Base-by-base conservation (phyloP, 148 eudicot species). In the Limonium bicolor region DNA sequence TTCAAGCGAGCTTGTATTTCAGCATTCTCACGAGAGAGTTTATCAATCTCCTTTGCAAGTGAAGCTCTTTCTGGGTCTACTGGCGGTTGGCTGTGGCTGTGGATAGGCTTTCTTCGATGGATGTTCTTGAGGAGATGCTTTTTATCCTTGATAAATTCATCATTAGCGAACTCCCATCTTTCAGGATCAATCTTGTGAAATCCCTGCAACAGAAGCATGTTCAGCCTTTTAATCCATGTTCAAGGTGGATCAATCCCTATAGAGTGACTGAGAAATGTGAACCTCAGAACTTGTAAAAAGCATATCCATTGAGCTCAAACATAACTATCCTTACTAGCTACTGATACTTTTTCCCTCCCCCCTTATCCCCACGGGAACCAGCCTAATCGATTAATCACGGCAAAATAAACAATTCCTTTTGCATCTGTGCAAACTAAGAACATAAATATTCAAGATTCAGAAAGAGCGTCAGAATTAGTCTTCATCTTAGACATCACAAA, bases 111-210 rank as follows among this genome's bases (percentile, higher is more conserved):
- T 54, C 92, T 58, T 26, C 96, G 86, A 32, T 88, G 75, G 20
- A 88, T 83, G 63, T 88, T 88, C 68, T 74, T 88, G 13, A 88
- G 61, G 18, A 83, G 86, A 64, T 88, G 83, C 63, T 79, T 83
- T 43, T 70, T 59, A 48, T 68, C 94, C 72, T 77, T 83, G 37
- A 74, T 36, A 58, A 88, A 88, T 12, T 88, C 86, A 20, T 88
- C 96, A 31, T 88, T 88, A 6, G 80, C 80, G 47, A 88, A 88
- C 53, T 88, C 96, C 96, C 96, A 88, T 64, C 64, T 74, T 54
- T 88, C 96, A 13, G 96, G 84, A 55, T 88, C 96, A 51, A 74
- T 80, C 63, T 88, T 88, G 59, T 74, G 79, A 59, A 88, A 88
- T 52, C 96, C 96, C 96, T 88, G 61, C 17, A 16, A 71, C 6